A percentile compares a stretch with the other conserved stretches of the same genome.
Conservation (phyloP, 345 rosid genomes). For the Citrus glauca region DNA sequence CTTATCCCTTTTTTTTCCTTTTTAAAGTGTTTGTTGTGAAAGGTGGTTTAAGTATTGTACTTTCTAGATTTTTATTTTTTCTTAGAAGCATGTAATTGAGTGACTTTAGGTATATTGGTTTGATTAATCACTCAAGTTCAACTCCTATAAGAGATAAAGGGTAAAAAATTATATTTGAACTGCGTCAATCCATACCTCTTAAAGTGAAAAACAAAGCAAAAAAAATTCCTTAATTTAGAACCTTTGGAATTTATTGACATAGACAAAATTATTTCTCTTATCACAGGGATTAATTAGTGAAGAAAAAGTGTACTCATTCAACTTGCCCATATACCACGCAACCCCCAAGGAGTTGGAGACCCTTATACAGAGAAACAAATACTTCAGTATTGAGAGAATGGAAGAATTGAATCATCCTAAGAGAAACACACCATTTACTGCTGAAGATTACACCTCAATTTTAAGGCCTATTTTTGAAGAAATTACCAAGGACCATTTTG, state of each 20-base stretch:
- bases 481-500: conserved; percentile 17
- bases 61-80: too few relatives aligned
- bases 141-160: too few relatives aligned
- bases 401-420: not conserved
- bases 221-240: not conserved
- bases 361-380: not conserved
- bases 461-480: conserved; percentile 16
- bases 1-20: too few relatives aligned
- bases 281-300: conserved; percentile 11
- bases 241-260: too few relatives aligned
- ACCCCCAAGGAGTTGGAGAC: conserved; percentile 4
- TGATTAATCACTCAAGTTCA: too few relatives aligned
- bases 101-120: too few relatives aligned
- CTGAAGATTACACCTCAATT: not conserved
- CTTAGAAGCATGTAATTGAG: too few relatives aligned
- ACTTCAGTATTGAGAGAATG: conserved; percentile 5
- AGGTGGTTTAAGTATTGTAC: too few relatives aligned
- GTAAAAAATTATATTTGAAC: too few relatives aligned
- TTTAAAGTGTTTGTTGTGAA: too few relatives aligned
- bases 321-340: conserved; percentile 12
- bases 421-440: not conserved
- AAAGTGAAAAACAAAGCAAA: too few relatives aligned
- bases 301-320: conserved; percentile 15
- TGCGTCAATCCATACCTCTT: too few relatives aligned
- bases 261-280: not conserved